Conservation (phyloP, 768 basidiomycete genomes). For the Pholiota molesta region DNA sequence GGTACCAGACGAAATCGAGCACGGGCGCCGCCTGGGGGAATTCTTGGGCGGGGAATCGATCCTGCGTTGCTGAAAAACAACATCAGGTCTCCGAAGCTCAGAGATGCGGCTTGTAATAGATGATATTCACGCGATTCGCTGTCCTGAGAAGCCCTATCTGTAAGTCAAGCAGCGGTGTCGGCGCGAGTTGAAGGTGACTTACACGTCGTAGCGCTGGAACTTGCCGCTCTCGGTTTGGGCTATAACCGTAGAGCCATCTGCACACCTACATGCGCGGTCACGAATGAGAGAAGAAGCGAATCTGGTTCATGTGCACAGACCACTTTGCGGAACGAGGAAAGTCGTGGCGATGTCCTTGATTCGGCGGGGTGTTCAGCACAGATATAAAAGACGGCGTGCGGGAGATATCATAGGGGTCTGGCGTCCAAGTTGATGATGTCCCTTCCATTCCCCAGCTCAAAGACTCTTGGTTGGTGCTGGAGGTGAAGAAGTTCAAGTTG, state of each 20-base stretch:
- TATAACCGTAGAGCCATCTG: conserved; percentile 72
- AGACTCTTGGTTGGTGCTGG: no score
- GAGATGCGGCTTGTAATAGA: background rate
- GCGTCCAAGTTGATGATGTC: background rate
- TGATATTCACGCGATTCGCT: background rate
- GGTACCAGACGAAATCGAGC: conserved; percentile 86
- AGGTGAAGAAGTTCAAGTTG: no score
- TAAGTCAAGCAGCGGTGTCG: background rate
- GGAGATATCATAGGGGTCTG: conserved; percentile 21
- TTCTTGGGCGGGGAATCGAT: conserved; percentile 20
- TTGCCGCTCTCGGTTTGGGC: conserved; percentile 72
- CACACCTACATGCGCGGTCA: conserved; percentile 52
- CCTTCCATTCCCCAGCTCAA: background rate
- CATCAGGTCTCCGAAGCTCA: background rate
- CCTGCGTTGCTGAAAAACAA: background rate
- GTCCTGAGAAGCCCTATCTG: background rate
- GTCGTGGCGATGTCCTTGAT: conserved; percentile 1
- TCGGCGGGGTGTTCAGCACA: conserved; percentile 6
- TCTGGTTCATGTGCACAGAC: conserved; percentile 1
- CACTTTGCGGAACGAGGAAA: conserved; percentile 24
- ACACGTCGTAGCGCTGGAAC: conserved; percentile 60
- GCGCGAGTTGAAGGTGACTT: conserved; percentile 19
- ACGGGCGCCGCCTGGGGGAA: conserved; percentile 69
- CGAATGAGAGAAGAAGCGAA: background rate
- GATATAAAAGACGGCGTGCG: conserved; percentile 19